Evolutionary conservation across 768 basidiomycete genomes (phyloP).

Genomic region (Auricularia sp.): DNA sequence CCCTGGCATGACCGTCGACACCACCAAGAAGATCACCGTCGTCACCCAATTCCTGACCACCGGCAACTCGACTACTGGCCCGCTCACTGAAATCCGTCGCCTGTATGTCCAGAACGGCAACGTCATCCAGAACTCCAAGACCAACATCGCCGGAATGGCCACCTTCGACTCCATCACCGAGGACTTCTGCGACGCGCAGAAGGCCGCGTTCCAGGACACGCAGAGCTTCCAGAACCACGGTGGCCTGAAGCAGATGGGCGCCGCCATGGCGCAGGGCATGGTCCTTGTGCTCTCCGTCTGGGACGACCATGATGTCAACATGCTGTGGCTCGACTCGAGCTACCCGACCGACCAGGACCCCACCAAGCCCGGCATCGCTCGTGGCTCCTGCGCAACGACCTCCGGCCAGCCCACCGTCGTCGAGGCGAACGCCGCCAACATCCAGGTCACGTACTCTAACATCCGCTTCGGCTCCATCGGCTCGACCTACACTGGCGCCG

Average conservation of each 20-base stretch:
- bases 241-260: constrained; percentile 28
- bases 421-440: constrained; percentile 29
- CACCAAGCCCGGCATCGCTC: constrained; percentile 31
- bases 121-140: constrained; percentile 12
- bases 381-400: constrained; percentile 40
- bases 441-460: constrained; percentile 44
- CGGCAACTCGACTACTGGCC: constrained; percentile 28
- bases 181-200: constrained; percentile 37
- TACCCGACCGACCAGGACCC: constrained; percentile 31
- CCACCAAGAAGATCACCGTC: constrained; percentile 13
- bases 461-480: constrained; percentile 43
- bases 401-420: constrained; percentile 38
- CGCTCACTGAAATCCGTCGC: constrained; percentile 13
- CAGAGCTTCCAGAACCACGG: constrained; percentile 33
- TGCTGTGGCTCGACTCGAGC: constrained; percentile 49
- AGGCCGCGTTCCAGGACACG: constrained; percentile 35
- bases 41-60: constrained; percentile 27
- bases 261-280: constrained; percentile 32
- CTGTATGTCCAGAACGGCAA: constrained; percentile 14
- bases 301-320: constrained; percentile 46
- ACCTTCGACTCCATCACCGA: constrained; percentile 39
- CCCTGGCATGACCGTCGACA: constrained; percentile 12
- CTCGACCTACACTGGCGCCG: constrained; percentile 27
- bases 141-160: constrained; percentile 23
- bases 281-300: constrained; percentile 42